Evolutionary conservation across 139 green algal genomes (phyloP), one percentile per base, ranked within the genome.

Genomic region (Prasinococcaceae sp.): DNA sequence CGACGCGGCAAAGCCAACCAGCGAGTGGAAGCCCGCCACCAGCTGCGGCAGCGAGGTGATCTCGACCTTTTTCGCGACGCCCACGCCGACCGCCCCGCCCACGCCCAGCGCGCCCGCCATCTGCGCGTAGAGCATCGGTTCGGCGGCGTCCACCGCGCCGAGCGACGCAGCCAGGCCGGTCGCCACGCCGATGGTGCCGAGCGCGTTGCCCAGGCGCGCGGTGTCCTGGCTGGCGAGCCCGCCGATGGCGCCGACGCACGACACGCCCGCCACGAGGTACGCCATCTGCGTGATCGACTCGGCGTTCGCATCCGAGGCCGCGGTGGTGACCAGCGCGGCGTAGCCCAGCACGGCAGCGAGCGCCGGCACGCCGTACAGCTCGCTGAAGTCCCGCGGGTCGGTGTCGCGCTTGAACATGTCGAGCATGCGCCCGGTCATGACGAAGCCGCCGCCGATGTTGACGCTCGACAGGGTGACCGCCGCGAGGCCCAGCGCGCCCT

Each of bases 371-470:
- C 63, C 74, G n/a, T 76, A 81, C 24, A 93, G 60, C 45, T 80
- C 62, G 62, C 79, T 84, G 72, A 87, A 75, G 65, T 93, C 79
- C 0, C 74, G 66, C 6, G 84, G 79, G 60, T 94, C 84, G 22
- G 57, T 72, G 10, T 79, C 74, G 10, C 82, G 71, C 64, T 79
- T 80, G 79, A 94, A 94, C 81, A 94, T 92, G 70, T 89, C 81
- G 37, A 94, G 75, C 85, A 94, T 94, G 30, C 58, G 29, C 27
- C 55, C 58, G 0, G 84, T 94, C 65, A 94, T 79, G 28, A 74
- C 81, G 68, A 94, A 94, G 28, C 84, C 84, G 14, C 84, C 84
- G 23, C 75, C 78, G 40, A 94, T 93, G 72, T 94, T 94, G 55
- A 93, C 58, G 0, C 80, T 74, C 2, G 65, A 81, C 0, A 72